phyloP scores from a whole-genome alignment of 179 eudicot genomes.

The Beta lomatogona region DNA sequence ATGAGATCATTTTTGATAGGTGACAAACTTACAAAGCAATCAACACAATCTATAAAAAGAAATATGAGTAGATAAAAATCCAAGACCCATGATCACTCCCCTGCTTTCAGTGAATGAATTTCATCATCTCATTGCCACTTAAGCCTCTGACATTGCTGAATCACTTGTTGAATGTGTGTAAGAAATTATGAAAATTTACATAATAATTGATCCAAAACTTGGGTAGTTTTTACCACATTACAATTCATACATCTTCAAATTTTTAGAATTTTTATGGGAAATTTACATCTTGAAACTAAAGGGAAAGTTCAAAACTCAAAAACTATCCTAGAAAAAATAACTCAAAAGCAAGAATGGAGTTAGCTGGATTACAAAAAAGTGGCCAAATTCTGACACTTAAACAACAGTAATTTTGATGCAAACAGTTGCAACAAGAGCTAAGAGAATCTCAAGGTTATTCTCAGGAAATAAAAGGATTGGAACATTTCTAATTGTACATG shows the following conservation, averaged over 20 bases:
- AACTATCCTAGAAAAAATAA: neutral
- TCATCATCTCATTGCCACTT: constrained; percentile 13
- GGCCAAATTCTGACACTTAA: constrained; percentile 1
- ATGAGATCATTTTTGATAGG: constrained; percentile 16
- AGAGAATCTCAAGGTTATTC: constrained; percentile 26
- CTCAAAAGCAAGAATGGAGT: no score
- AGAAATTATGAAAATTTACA: no score
- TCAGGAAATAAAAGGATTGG: constrained; percentile 15
- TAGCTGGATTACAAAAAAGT: neutral
- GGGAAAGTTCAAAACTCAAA: neutral
- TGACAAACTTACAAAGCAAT: constrained; percentile 19
- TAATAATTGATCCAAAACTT: no score
- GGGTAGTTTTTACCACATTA: no score
- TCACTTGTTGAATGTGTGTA: neutral
- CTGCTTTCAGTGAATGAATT: neutral
- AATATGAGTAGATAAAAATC: neutral
- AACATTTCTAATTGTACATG: constrained; percentile 23
- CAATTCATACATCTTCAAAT: no score
- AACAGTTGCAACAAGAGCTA: neutral
- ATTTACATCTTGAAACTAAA: neutral
- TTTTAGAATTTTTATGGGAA: neutral
- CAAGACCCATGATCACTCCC: constrained; percentile 9
- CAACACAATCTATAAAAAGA: neutral
- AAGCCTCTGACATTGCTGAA: constrained; percentile 1
- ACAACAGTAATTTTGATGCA: constrained; percentile 3